Percentiles rank a stretch among this genome's conserved stretches.
phyloP scores from a whole-genome alignment of 208 protist genomes.

The Leishmania arabica region DNA sequence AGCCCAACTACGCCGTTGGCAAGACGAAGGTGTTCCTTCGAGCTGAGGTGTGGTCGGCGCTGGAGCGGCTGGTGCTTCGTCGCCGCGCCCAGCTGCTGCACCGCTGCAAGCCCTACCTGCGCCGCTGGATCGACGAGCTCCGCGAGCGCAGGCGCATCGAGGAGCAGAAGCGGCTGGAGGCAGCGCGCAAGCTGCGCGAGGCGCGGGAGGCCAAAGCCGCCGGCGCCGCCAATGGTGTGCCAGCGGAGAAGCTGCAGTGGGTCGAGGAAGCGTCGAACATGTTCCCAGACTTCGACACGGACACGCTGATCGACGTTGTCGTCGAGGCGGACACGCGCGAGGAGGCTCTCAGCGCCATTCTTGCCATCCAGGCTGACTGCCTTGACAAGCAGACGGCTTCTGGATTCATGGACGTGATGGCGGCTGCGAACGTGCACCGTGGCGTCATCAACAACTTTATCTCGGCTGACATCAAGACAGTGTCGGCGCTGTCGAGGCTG shows the following conservation, averaged over 20 bases:
- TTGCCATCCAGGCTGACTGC: conserved; percentile 68
- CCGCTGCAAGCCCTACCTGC: conserved; percentile 71
- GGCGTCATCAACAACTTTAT: conserved; percentile 54
- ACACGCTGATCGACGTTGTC: conserved; percentile 63
- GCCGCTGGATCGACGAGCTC: conserved; percentile 63
- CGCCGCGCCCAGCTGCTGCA: conserved; percentile 63
- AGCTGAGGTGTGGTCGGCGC: conserved; percentile 81
- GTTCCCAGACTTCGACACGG: conserved; percentile 66
- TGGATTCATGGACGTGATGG: conserved; percentile 69
- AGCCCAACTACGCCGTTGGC: conserved; percentile 80
- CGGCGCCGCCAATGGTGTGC: conserved; percentile 42
- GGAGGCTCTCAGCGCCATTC: conserved; percentile 47
- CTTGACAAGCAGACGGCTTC: conserved; percentile 50
- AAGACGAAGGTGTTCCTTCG: conserved; percentile 90
- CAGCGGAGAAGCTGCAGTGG: conserved; percentile 46
- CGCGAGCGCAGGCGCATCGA: conserved; percentile 72
- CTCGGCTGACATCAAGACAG: conserved; percentile 57
- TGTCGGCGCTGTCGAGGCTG: conserved; percentile 55
- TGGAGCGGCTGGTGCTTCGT: conserved; percentile 79
- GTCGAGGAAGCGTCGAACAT: conserved; percentile 63
- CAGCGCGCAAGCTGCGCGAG: conserved; percentile 52
- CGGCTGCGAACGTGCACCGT: conserved; percentile 47
- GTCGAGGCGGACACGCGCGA: conserved; percentile 53
- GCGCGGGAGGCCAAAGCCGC: conserved; percentile 56
- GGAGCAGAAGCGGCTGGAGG: conserved; percentile 55